phyloP scores from a whole-genome alignment of 352 stramenopile genomes.

The Sclerospora graminicola region DNA sequence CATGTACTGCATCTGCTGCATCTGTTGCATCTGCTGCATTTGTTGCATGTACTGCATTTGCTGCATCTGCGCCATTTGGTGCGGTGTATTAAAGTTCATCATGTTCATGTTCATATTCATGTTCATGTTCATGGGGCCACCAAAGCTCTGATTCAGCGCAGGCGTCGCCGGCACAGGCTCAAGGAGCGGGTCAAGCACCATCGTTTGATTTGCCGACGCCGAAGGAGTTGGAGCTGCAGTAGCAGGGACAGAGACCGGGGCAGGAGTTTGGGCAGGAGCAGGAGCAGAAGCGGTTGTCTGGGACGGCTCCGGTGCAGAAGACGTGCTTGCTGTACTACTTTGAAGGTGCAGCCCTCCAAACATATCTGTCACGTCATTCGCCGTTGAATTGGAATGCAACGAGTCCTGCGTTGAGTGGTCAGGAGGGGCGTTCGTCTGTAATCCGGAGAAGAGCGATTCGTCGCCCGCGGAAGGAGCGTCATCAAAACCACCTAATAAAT shows the following conservation, averaged over 20 bases:
- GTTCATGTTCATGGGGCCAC: too few species aligned
- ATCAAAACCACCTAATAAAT: slow-evolving; percentile 67
- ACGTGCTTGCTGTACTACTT: slow-evolving; percentile 20
- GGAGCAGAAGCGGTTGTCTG: slow-evolving; percentile 11
- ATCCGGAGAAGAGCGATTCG: slow-evolving; percentile 44
- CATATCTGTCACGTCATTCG: slow-evolving; percentile 49
- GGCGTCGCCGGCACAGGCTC: slow-evolving; percentile 43
- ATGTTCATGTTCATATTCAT: slow-evolving; percentile 57
- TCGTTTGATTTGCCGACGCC: slow-evolving; percentile 22
- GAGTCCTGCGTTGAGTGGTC: slow-evolving; percentile 18
- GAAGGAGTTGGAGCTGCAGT: slow-evolving; percentile 15
- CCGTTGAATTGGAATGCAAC: slow-evolving; percentile 12
- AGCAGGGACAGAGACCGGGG: too few species aligned
- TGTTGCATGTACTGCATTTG: too few species aligned
- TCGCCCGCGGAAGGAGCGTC: slow-evolving; percentile 29
- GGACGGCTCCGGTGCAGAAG: slow-evolving; percentile 8
- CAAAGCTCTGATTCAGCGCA: slow-evolving; percentile 30
- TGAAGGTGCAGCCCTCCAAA: slow-evolving; percentile 68
- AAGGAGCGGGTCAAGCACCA: slow-evolving; percentile 64
- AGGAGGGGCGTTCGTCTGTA: slow-evolving; percentile 32
- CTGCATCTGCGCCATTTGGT: slow-evolving; percentile 37
- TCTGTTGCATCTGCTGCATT: slow-evolving; percentile 69
- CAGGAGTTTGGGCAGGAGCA: slow-evolving; percentile 10
- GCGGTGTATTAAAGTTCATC: slow-evolving; percentile 49
- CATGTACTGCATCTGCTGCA: slow-evolving; percentile 69